A percentile compares a stretch with the other conserved stretches of the same genome.
phyloP scores from a whole-genome alignment of 306 rosid species.

The Pyrus bretschneideri region DNA sequence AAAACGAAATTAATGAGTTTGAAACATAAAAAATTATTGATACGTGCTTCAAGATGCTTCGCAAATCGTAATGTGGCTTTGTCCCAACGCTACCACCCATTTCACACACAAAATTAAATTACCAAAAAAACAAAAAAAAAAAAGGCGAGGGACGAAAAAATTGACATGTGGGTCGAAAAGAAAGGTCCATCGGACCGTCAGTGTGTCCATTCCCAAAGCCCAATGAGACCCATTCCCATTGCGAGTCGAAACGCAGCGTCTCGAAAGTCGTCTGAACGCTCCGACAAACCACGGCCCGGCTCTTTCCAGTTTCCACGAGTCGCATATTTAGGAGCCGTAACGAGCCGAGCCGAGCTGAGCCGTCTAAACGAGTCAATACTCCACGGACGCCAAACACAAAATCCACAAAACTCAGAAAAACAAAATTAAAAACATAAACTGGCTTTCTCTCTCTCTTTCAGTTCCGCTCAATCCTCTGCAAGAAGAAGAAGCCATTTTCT shows the following conservation, averaged over 20 bases:
- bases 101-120: background rate
- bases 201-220: background rate
- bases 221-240: background rate
- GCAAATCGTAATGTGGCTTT: background rate
- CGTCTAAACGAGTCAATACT: background rate
- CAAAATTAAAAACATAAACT: background rate
- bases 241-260: background rate
- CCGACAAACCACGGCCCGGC: conserved; percentile 1
- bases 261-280: background rate
- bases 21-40: no score
- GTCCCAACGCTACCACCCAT: background rate
- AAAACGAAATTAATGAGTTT: no score
- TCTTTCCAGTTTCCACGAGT: background rate
- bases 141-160: background rate
- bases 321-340: background rate
- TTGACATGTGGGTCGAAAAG: no score
- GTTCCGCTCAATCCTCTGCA: conserved; percentile 13
- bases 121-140: background rate
- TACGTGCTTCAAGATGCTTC: background rate
- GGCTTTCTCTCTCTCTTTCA: conserved; percentile 15
- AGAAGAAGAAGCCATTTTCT: conserved; percentile 5
- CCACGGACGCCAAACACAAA: conserved; percentile 25
- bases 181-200: background rate
- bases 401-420: conserved; percentile 4
- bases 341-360: conserved; percentile 1